Evolutionary conservation across 1,139 yeast genomes (phyloP).

Genomic region (Yamadazyma triangularis): DNA sequence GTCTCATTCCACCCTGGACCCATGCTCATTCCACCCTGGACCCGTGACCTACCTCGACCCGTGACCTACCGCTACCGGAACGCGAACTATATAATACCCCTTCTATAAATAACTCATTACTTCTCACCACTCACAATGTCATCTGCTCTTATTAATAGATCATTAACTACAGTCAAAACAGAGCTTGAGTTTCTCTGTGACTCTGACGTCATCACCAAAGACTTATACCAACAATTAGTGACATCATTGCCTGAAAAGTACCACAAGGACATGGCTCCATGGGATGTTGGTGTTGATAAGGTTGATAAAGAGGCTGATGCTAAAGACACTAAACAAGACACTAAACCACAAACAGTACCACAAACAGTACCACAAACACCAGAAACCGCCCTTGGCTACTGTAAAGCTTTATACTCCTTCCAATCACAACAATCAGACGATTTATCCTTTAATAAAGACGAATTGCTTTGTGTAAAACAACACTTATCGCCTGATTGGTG

Average conservation of each 20-base stretch:
- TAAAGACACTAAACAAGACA: too few relatives aligned
- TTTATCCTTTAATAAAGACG: slow-evolving; percentile 60
- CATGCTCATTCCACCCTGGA: too few relatives aligned
- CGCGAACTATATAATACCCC: too few relatives aligned
- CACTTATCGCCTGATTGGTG: slow-evolving; percentile 88
- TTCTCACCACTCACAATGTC: too few relatives aligned
- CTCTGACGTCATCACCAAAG: slow-evolving; percentile 66
- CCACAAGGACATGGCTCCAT: slow-evolving; percentile 50
- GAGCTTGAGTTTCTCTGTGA: slow-evolving; percentile 79
- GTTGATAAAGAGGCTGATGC: too few relatives aligned
- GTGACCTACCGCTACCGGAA: too few relatives aligned
- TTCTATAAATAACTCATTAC: too few relatives aligned
- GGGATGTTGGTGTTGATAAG: slow-evolving; percentile 42
- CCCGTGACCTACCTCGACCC: too few relatives aligned
- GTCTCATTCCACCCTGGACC: too few relatives aligned
- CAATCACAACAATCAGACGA: slow-evolving; percentile 67
- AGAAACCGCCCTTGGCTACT: slow-evolving; percentile 30
- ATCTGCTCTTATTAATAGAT: slow-evolving; percentile 69
- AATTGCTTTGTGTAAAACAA: slow-evolving; percentile 63
- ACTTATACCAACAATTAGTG: slow-evolving; percentile 49
- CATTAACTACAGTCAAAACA: slow-evolving; percentile 69
- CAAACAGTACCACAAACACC: too few relatives aligned
- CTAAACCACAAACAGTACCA: too few relatives aligned
- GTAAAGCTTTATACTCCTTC: slow-evolving; percentile 72
- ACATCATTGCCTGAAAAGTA: slow-evolving; percentile 57